phyloP scores from a whole-genome alignment of 805 yeast species.

The Candida glaebosa region DNA sequence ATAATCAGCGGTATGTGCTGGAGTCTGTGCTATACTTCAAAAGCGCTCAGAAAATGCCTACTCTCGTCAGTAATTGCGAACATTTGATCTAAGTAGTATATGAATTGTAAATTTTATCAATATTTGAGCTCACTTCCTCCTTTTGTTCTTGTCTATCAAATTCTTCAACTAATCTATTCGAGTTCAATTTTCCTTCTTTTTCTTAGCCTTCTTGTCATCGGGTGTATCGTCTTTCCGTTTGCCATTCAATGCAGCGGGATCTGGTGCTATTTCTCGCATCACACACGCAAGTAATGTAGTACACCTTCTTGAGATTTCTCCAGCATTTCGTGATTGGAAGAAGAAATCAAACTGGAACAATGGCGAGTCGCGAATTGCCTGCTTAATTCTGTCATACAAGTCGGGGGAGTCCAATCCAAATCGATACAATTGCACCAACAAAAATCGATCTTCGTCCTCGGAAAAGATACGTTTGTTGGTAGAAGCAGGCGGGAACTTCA shows the following conservation, averaged over 20 bases:
- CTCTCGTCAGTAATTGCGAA: too few relatives aligned
- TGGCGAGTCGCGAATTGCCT: conserved; percentile 68
- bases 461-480: conserved; percentile 62
- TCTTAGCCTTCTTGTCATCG: conserved; percentile 10
- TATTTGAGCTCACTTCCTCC: too few relatives aligned
- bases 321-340: conserved; percentile 71
- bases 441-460: conserved; percentile 87
- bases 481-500: conserved; percentile 71
- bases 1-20: too few relatives aligned
- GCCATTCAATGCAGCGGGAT: conserved; percentile 7
- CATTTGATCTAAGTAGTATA: too few relatives aligned
- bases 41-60: too few relatives aligned
- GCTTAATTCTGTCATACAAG: conserved; percentile 73
- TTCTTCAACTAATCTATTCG: too few relatives aligned
- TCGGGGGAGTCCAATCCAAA: conserved; percentile 79
- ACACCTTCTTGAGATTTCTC: conserved; percentile 80
- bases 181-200: too few relatives aligned
- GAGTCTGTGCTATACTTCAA: too few relatives aligned
- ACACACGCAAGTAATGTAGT: conserved; percentile 72
- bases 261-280: conserved; percentile 53
- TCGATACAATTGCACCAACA: conserved; percentile 73
- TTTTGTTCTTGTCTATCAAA: too few relatives aligned
- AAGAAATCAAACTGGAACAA: conserved; percentile 86
- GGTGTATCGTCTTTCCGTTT: conserved; percentile 13
- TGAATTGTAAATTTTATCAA: too few relatives aligned